Conservation (phyloP, 495 filamentous ascomycete species). For the Neurospora tetraspora region DNA sequence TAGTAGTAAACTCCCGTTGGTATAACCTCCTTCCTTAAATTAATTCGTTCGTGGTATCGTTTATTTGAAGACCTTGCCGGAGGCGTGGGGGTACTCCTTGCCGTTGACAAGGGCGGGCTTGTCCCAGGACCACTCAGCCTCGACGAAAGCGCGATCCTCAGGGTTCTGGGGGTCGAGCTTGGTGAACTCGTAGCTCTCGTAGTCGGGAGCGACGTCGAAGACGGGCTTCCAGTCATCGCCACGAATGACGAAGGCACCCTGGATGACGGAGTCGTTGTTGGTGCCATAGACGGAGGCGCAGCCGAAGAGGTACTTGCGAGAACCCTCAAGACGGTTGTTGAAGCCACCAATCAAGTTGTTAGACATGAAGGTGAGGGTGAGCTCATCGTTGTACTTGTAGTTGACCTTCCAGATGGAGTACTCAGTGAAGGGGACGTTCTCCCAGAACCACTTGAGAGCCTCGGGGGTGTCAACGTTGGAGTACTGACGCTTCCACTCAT, state of each 20-base stretch:
- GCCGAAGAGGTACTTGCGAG: constrained; percentile 98
- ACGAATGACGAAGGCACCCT: constrained; percentile 88
- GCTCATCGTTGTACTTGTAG: constrained; percentile 98
- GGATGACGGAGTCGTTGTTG: constrained; percentile 77
- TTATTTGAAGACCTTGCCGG: constrained; percentile 98
- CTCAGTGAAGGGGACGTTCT: constrained; percentile 83
- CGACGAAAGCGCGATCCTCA: constrained; percentile 74
- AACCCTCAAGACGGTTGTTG: constrained; percentile 93
- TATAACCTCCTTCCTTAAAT: constrained; percentile 7
- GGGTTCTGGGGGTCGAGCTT: constrained; percentile 84
- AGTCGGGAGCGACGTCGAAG: constrained; percentile 95
- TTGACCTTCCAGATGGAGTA: constrained; percentile 86
- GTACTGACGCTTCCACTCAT: constrained; percentile 98
- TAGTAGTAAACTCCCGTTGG: constrained; percentile 16
- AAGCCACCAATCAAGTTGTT: constrained; percentile 96
- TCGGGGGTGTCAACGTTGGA: constrained; percentile 89
- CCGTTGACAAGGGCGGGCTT: constrained; percentile 65
- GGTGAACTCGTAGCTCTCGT: constrained; percentile 88
- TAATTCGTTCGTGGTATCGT: constrained; percentile 11
- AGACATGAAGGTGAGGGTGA: constrained; percentile 95
- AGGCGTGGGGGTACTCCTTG: constrained; percentile 65
- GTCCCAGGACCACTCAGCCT: constrained; percentile 81
- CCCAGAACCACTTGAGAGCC: constrained; percentile 97
- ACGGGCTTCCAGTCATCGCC: constrained; percentile 78
- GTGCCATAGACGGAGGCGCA: constrained; percentile 77